These are phyloP conservation scores for Trichoderma endophyticum DNA, from an alignment of 2,329 filamentous ascomycete species.

Conservation along the genomic window DNA sequence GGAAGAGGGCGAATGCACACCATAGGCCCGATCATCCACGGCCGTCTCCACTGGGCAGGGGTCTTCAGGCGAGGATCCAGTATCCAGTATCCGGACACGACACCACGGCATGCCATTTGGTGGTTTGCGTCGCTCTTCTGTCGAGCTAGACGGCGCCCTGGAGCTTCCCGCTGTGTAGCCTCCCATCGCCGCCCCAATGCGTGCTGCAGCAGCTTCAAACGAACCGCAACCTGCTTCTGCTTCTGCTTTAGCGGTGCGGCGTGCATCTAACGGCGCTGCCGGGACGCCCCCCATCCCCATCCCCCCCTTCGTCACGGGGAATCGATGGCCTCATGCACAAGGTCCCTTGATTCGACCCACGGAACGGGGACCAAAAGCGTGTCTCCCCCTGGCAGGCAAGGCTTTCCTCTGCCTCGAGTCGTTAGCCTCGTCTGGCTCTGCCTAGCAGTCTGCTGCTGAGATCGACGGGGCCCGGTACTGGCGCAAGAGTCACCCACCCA, in stretches of 20 bases:
- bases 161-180: neutral
- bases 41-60: neutral
- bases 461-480: constrained; percentile 17
- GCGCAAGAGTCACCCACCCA: constrained; percentile 5
- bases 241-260: neutral
- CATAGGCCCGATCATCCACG: constrained; percentile 16
- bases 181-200: neutral
- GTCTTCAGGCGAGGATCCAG: constrained; percentile 6
- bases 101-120: neutral
- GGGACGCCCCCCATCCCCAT: neutral
- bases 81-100: neutral
- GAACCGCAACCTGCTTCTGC: neutral
- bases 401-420: constrained; percentile 15
- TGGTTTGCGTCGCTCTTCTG: neutral
- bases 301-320: neutral
- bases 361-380: constrained; percentile 10
- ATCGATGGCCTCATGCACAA: constrained; percentile 8
- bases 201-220: neutral
- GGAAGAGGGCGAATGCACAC: constrained; percentile 7
- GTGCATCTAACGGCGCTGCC: constrained; percentile 3
- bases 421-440: constrained; percentile 18
- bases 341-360: constrained; percentile 15
- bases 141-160: neutral
- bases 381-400: constrained; percentile 14
- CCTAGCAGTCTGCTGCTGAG: constrained; percentile 13